Evolutionary conservation across 148 eudicot species (phyloP), one percentile per base, ranked within the genome.

Genomic region (Camellia japonica): DNA sequence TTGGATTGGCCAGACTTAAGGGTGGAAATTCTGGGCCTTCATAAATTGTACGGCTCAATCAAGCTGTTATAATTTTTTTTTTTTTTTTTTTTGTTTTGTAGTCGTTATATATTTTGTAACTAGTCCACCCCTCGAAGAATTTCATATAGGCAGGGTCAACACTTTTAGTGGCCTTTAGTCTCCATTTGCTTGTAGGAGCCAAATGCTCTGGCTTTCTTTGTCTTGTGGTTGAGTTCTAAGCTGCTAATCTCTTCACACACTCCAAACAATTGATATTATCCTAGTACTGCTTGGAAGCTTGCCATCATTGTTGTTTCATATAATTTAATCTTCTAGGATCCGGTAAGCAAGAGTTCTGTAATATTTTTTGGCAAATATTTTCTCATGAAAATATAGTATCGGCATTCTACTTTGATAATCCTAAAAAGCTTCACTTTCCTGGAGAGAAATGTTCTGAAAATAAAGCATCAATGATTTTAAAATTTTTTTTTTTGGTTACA

Each of bases 321-420:
- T 2, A 38, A 3, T 11, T 66, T 18, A 84, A 82, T 80, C 82
- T 87, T 56, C 77, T 87, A 20, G 80, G 74, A 79, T 84, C 89
- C 4, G 89, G 89, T 84, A 64, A 68, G 79, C 55, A 6, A 7
- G n/a, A 60, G 19, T 79, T 9, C 73, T 8, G 58, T n/a, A 23
- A 46, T 6, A 30, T 62, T 19, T 73, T 54, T 4, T 23, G 44
- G 20, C 43, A 0, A 10, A 15, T 68, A 13, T 77, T 23, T 65
- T 51, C 73, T 67, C 7, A 46, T 44, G 73, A 13, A 69, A 47
- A 44, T 68, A 44, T 47, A 52, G 6, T 18, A 44, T 18, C 3
- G 2, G 11, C 19, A 0, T 68, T 11, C 58, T 54, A 54, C 58
- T 6, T 6, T 42, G 19, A 3, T 14, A 2, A 14, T n/a, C n/a